Conservation (phyloP, 805 yeast species). For the Ogataea saltuana region DNA sequence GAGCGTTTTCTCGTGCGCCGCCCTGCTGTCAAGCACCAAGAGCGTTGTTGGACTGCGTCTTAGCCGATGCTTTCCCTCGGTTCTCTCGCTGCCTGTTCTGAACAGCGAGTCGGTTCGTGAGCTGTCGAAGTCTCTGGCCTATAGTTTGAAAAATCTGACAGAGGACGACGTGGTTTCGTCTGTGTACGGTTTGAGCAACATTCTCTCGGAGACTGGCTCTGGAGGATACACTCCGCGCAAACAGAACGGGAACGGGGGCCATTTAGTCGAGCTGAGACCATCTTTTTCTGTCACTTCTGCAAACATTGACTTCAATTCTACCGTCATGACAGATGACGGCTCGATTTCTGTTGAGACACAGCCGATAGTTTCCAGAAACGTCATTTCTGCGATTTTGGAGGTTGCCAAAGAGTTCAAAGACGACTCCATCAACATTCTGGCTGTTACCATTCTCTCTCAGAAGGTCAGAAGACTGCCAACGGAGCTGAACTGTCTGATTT, state of each 20-base stretch:
- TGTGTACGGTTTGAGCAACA: slow-evolving; percentile 78
- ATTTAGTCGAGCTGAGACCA: slow-evolving; percentile 28
- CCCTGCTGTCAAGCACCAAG: slow-evolving; percentile 35
- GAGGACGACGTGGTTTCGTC: slow-evolving; percentile 84
- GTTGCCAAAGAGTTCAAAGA: slow-evolving; percentile 68
- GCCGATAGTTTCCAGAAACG: slow-evolving; percentile 54
- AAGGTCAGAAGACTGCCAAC: slow-evolving; percentile 54
- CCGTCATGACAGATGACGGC: slow-evolving; percentile 20
- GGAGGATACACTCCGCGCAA: slow-evolving; percentile 33
- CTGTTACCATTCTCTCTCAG: slow-evolving; percentile 80
- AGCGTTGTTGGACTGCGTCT: slow-evolving; percentile 43
- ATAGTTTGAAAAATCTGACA: slow-evolving; percentile 65
- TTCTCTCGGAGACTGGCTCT: slow-evolving; percentile 46
- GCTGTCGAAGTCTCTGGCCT: slow-evolving; percentile 60
- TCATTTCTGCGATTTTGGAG: slow-evolving; percentile 65
- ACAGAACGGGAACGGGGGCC: slow-evolving; percentile 29
- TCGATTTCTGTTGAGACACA: slow-evolving; percentile 26
- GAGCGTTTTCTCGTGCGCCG: slow-evolving; percentile 39
- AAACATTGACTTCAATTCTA: slow-evolving; percentile 12
- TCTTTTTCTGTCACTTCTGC: slow-evolving; percentile 15
- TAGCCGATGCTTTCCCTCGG: slow-evolving; percentile 42
- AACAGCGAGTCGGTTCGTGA: slow-evolving; percentile 46
- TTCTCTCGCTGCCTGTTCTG: slow-evolving; percentile 58
- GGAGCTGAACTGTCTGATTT: slow-evolving; percentile 53
- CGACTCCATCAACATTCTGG: slow-evolving; percentile 70